Evolutionary conservation across 2,329 filamentous ascomycete species (phyloP), one percentile per base, ranked within the genome.

Genomic region (Scolecobasidium constrictum): DNA sequence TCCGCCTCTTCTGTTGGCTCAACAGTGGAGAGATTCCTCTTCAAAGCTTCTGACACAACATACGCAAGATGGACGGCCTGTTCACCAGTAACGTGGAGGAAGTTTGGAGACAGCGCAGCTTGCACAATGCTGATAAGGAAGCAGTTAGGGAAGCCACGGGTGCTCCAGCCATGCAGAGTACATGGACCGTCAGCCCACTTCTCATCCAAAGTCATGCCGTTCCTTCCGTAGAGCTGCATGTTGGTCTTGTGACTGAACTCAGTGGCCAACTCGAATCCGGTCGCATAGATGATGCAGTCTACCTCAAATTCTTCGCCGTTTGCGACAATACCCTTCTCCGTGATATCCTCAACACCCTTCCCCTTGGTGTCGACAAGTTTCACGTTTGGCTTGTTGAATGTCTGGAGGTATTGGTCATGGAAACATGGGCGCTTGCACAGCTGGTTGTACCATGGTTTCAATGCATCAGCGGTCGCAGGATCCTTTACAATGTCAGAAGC

Each of bases 391-490:
- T 49, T 50, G 56, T 80, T 80, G 63, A 78, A 80, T 0, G 66
- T 45, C 11, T 61, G 52, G 2, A 78, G 65, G 50, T 73, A 77
- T 6, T 66, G 62, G 50, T 78, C 72, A 55, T 72, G 71, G 55
- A 77, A 78, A 20, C 64, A 69, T 0, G 77, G 76, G 0, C 78
- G 68, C 55, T 82, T 82, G 62, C 78, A 82, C 68, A 72, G 78
- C 0, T 59, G 57, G 0, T 71, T 67, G 51, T 81, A 81, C 71
- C 72, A 78, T 0, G 75, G 62, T 52, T 76, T 73, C 5, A 81
- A 63, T 3, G 57, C 63, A 21, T 65, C 64, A 0, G 77, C 76
- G 0, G 68, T 73, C 2, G 54, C 56, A 9, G 56, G 55, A 48
- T 80, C 67, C 28, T 67, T 55, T n/a, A 81, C 75, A 15, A 68